Evolutionary conservation across 257 asterid species (phyloP), one percentile per base, ranked within the genome.

Genomic region (Sherardia arvensis): DNA sequence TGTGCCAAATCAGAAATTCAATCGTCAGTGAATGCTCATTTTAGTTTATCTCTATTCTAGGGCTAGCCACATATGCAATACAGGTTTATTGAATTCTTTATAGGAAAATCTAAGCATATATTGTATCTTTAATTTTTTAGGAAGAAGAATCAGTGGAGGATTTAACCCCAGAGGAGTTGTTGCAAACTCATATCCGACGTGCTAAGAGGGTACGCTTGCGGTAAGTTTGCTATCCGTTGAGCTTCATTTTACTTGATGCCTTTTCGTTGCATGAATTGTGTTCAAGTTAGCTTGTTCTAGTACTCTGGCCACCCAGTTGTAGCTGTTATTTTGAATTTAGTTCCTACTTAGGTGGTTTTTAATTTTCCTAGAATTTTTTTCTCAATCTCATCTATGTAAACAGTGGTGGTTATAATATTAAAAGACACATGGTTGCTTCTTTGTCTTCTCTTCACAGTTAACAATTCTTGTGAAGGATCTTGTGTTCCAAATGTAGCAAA

Each of bases 181-280:
- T 91, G 82, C 91, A 85, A 68, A 76, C 77, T 60, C 96, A 88
- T 74, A 77, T 91, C 75, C 86, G 78, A 70, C 98, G 85, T 66
- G 96, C 98, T 64, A 91, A 88, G 85, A 83, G 80, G 74, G 85
- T 91, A 59, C 82, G 98, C 58, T 84, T 90, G 56, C 74, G 89
- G 98, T 91, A 86, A 81, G 72, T 64, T 21, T 57, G 11, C 40
- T 20, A 28, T 53, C 34, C 33, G 65, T 27, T 29, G 28, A 17
- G 33, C 5, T 61, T 53, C 17, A 12, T 15, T 33, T 45, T 48
- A 40, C 53, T 55, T 8, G 21, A 63, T 28, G 73, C 51, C 49
- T 18, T 12, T 3, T 5, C 11, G 1, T 15, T 54, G 11, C 34
- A 18, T 45, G 20, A 17, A 20, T 1, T 61, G 47, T 12, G 55